Conservation (phyloP, 768 basidiomycete genomes). For the Leccinum variicolor region DNA sequence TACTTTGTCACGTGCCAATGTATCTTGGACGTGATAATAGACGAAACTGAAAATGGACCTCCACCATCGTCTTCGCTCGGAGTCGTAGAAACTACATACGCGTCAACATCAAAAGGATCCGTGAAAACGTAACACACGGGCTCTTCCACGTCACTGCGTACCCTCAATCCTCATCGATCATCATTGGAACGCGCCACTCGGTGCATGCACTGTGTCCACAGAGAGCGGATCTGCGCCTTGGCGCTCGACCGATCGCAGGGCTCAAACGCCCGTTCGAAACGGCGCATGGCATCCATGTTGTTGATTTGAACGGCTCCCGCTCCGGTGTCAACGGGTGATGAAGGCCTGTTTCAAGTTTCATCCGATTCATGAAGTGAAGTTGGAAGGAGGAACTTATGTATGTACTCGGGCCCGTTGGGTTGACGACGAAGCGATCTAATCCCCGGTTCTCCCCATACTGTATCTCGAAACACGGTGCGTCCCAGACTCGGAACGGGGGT, state of each 20-base stretch:
- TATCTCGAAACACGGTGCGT: neutral
- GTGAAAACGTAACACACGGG: too few relatives aligned
- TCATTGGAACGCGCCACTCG: neutral
- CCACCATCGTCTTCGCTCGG: too few relatives aligned
- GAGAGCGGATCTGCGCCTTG: too few relatives aligned
- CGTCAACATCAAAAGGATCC: too few relatives aligned
- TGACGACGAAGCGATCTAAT: neutral
- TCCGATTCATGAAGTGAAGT: too few relatives aligned
- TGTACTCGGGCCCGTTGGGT: neutral
- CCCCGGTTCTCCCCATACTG: neutral
- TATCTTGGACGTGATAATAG: too few relatives aligned
- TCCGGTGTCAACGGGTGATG: neutral
- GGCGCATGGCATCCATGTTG: neutral
- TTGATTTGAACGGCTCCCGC: neutral
- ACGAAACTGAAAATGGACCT: too few relatives aligned
- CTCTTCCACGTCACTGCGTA: neutral
- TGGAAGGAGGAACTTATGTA: neutral
- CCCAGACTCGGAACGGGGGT: neutral
- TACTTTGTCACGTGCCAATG: neutral
- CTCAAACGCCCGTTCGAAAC: neutral
- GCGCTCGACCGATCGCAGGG: neutral
- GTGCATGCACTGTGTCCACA: neutral
- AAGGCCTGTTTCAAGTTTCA: neutral
- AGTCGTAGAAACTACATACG: too few relatives aligned
- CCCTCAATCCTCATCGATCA: neutral